Evolutionary conservation across 2,329 filamentous ascomycete genomes (phyloP), one percentile per base, ranked within the genome.

Genomic region (Alternaria brassicicola): DNA sequence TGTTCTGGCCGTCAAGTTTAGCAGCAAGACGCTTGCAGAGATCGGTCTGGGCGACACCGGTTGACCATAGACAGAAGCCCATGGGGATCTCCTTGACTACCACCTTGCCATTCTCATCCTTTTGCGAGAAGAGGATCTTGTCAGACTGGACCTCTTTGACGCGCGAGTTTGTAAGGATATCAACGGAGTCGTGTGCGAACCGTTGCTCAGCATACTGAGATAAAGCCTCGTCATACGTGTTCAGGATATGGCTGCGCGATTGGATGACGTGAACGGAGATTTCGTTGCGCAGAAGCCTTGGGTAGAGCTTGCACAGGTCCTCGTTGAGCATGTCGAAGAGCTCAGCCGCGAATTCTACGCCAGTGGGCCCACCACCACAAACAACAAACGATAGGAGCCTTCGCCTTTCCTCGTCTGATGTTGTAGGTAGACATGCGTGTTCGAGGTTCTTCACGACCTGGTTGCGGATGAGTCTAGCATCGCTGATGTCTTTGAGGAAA

Each of bases 231-330:
- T 99, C 95, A 74, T 99, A 99, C 0, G 95, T 99, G 80, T 99
- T 99, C 28, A 99, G 83, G 63, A 99, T 99, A 69, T 99, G 95
- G 38, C 90, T 89, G 58, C 95, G 87, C 70, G 92, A 96, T 75
- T 99, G 95, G 62, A 99, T 97, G 45, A 99, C 84, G 73, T 99
- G 96, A 1, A 99, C 94, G 0, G 95, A 98, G 47, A 99, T 96
- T 76, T 99, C 93, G 74, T 98, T 98, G 61, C 95, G 88, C n/a
- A 99, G 80, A 28, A 99, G 87, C 62, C 88, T 89, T 2, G 95
- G 95, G 77, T 97, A 99, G 12, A 67, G 58, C 49, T 69, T 65
- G 41, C 89, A 89, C 41, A 99, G 79, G 74, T 99, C 95, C 76
- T 99, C 96, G 72, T 99, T 99, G 15, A 99, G 84, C 77, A 99